Evolutionary conservation across 2,329 filamentous ascomycete species (phyloP).

Genomic region (Fusarium burgessii): DNA sequence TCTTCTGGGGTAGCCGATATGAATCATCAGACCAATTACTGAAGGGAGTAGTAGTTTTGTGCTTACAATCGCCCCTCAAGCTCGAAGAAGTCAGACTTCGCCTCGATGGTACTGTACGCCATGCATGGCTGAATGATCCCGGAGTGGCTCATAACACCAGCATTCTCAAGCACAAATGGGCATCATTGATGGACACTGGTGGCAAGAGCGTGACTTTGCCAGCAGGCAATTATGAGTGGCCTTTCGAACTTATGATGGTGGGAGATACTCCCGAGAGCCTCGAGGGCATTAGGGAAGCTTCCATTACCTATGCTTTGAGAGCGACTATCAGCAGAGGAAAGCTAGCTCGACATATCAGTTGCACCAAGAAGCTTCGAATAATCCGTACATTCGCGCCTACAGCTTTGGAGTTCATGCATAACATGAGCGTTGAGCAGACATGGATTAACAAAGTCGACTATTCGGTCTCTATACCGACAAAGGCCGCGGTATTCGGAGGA

Average conservation of each 20-base stretch:
- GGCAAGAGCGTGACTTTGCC: slow-evolving; percentile 68
- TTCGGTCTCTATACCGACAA: slow-evolving; percentile 89
- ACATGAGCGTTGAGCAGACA: slow-evolving; percentile 94
- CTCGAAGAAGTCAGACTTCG: slow-evolving; percentile 79
- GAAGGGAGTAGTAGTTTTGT: slow-evolving; percentile 79
- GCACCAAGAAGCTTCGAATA: slow-evolving; percentile 80
- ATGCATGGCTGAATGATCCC: slow-evolving; percentile 66
- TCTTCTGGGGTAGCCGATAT: slow-evolving; percentile 78
- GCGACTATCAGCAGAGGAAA: slow-evolving; percentile 88
- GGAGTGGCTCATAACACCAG: slow-evolving; percentile 66
- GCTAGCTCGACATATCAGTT: slow-evolving; percentile 84
- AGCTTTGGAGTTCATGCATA: slow-evolving; percentile 81
- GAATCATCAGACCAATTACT: slow-evolving; percentile 80
- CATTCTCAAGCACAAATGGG: slow-evolving; percentile 77
- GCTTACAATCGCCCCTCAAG: slow-evolving; percentile 73
- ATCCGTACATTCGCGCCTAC: slow-evolving; percentile 80
- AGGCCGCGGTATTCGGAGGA: slow-evolving; percentile 92
- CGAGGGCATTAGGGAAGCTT: slow-evolving; percentile 86
- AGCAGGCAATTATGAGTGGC: slow-evolving; percentile 85
- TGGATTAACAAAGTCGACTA: slow-evolving; percentile 99
- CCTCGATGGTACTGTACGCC: slow-evolving; percentile 74
- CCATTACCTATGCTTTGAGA: slow-evolving; percentile 89
- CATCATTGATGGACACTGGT: slow-evolving; percentile 67
- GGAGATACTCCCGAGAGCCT: slow-evolving; percentile 84
- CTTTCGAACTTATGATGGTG: slow-evolving; percentile 77